A percentile compares a stretch with the other conserved stretches of the same genome.
These are phyloP conservation scores for Fusarium verrucosum DNA, from an alignment of 2,329 filamentous ascomycete species.

Conservation along the genomic window DNA sequence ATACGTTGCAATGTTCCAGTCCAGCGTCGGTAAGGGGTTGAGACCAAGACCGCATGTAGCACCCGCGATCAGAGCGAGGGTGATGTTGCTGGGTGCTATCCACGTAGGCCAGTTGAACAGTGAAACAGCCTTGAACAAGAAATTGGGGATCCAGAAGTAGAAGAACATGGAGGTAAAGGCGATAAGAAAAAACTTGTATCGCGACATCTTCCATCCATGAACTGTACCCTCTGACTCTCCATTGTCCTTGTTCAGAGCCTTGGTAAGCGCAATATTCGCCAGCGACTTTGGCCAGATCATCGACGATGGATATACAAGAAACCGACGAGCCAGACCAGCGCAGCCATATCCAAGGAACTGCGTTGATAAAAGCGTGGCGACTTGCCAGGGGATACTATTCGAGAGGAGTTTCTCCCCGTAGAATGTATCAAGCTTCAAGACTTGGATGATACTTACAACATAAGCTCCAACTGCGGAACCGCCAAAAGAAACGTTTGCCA, in stretches of 20 bases:
- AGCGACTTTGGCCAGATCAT: slow-evolving; percentile 62
- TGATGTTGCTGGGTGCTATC: slow-evolving; percentile 56
- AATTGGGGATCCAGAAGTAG: slow-evolving; percentile 63
- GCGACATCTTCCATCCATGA: slow-evolving; percentile 38
- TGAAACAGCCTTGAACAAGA: slow-evolving; percentile 57
- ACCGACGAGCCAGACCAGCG: slow-evolving; percentile 57
- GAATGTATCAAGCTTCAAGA: slow-evolving; percentile 55
- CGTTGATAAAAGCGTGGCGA: slow-evolving; percentile 56
- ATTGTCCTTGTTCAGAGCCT: slow-evolving; percentile 32
- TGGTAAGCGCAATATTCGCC: slow-evolving; percentile 56
- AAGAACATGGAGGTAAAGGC: slow-evolving; percentile 57
- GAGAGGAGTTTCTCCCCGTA: slow-evolving; percentile 53
- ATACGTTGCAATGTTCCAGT: slow-evolving; percentile 51
- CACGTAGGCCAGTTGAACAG: slow-evolving; percentile 62
- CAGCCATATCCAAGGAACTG: slow-evolving; percentile 63
- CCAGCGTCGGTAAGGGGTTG: slow-evolving; percentile 52
- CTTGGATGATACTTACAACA: slow-evolving; percentile 57
- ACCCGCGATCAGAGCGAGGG: slow-evolving; percentile 49
- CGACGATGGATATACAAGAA: slow-evolving; percentile 59
- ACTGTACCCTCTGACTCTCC: slow-evolving; percentile 33
- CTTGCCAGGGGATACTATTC: slow-evolving; percentile 55
- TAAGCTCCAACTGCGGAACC: slow-evolving; percentile 51
- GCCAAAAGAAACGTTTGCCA: slow-evolving; percentile 61
- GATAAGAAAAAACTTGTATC: slow-evolving; percentile 55
- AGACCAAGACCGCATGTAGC: slow-evolving; percentile 51